Percentiles rank a stretch among this genome's conserved stretches.
Conservation (phyloP, 257 asterid species). For the Striga asiatica region DNA sequence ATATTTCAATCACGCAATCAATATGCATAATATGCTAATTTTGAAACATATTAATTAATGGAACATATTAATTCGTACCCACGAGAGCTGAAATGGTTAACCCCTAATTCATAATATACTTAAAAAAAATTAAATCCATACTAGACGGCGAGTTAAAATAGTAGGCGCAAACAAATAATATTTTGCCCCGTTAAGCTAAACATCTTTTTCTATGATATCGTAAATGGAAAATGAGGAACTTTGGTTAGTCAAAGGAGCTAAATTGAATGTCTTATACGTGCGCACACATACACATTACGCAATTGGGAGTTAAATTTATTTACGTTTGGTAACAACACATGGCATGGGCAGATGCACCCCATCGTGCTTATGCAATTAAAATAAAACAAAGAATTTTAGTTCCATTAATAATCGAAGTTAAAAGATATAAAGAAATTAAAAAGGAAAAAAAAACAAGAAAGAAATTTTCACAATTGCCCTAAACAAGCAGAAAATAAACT, state of each 20-base stretch:
- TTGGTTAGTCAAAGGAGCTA: conserved; percentile 30
- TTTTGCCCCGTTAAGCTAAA: conserved; percentile 7
- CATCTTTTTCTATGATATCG: conserved; percentile 14
- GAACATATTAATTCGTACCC: not conserved
- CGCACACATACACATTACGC: conserved; percentile 5
- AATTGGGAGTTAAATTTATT: conserved; percentile 9
- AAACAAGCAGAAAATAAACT: too few species aligned
- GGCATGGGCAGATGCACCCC: conserved; percentile 42
- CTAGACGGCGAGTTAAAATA: not conserved
- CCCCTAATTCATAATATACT: not conserved
- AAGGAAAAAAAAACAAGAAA: too few species aligned
- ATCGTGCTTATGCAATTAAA: too few species aligned
- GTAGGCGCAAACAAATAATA: not conserved
- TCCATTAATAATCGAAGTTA: too few species aligned
- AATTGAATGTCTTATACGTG: conserved; percentile 26
- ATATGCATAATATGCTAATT: too few species aligned
- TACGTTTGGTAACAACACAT: conserved; percentile 19
- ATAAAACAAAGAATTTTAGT: too few species aligned
- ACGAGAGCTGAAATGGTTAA: not conserved
- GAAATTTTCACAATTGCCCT: too few species aligned
- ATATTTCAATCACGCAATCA: too few species aligned
- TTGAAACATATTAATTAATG: not conserved
- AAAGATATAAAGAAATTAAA: too few species aligned
- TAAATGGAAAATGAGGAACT: conserved; percentile 11
- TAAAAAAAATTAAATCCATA: not conserved